Base-by-base conservation (phyloP, 805 yeast genomes). In the Zygotorulaspora florentina region DNA sequence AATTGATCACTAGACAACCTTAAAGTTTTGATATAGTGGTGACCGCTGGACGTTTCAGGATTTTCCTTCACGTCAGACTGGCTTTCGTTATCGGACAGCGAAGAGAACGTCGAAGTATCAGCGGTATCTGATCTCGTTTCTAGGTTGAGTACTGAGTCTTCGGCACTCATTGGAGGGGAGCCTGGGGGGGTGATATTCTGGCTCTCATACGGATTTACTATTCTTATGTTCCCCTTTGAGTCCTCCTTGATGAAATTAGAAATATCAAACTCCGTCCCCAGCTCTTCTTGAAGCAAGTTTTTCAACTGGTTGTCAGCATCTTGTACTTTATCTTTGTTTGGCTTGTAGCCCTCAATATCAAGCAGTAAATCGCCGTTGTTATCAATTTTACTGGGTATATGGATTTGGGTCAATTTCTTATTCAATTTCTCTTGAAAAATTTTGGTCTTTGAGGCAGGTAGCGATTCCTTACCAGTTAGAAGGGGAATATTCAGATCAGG, bases 291-390 rank as follows among this genome's bases (percentile, higher is more conserved):
- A 41, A 91, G 71, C 35, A 90, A 71, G 54, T 83, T 81, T 55
- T 80, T 81, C 48, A 93, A 78, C 30, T 85, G 69, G 41, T 81
- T 81, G 61, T 89, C 96, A 0, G 95, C 79, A 54, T 80, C 81
- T 41, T 82, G 81, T 34, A 85, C 79, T 62, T 84, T 87, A 54
- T 82, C 80, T 42, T 82, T 85, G 56, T 83, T 88, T 28, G 95
- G 85, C 66, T 90, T 91, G 68, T 93, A 93, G 13, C 99, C 99
- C 56, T 89, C 95, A 83, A 91, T 87, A 67, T 93, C 99, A 37
- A 93, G 69, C 35, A 89, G 77, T 55, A 93, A 74, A 60, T 89
- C 96, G 10, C 99, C 99, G 57, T 87, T 86, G 50, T 84, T 83
- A 51, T 87, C 95, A 30, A 90, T 77, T 54, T 82, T 87, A 25